Evolutionary conservation across 495 filamentous ascomycete species (phyloP).

Genomic region (Neurospora hispaniola): DNA sequence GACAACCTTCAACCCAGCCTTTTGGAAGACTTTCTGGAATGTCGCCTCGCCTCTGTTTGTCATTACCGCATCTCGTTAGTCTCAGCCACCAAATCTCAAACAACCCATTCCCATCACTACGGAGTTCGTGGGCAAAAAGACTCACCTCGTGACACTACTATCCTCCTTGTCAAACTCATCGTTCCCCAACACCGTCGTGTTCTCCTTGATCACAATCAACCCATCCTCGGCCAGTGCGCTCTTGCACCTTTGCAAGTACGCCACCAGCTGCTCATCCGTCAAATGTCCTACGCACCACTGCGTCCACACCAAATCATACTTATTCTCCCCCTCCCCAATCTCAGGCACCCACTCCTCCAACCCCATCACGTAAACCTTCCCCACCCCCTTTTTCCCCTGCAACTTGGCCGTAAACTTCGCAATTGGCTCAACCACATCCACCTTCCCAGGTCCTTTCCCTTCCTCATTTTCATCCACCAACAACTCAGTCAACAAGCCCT

Average conservation of each 20-base stretch:
- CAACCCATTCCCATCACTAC: no score
- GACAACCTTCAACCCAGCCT: slow-evolving; percentile 56
- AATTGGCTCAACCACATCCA: slow-evolving; percentile 39
- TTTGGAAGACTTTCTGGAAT: slow-evolving; percentile 56
- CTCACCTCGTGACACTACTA: slow-evolving; percentile 62
- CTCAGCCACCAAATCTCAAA: not conserved
- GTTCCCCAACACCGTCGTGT: slow-evolving; percentile 49
- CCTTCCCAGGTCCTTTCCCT: slow-evolving; percentile 5
- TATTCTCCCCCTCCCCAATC: slow-evolving; percentile 11
- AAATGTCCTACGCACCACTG: slow-evolving; percentile 94
- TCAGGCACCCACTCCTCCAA: slow-evolving; percentile 63
- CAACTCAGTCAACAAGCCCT: slow-evolving; percentile 14
- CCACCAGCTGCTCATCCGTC: slow-evolving; percentile 64
- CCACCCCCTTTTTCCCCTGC: slow-evolving; percentile 34
- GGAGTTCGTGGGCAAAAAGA: not conserved
- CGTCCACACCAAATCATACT: slow-evolving; percentile 57
- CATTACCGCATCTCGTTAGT: not conserved
- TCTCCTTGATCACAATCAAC: slow-evolving; percentile 80
- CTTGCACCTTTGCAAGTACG: slow-evolving; percentile 54
- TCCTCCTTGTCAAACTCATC: slow-evolving; percentile 74
- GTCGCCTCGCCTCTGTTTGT: slow-evolving; percentile 51
- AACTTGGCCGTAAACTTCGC: slow-evolving; percentile 41
- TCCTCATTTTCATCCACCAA: not conserved
- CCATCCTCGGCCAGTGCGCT: slow-evolving; percentile 36
- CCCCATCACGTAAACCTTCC: slow-evolving; percentile 45